phyloP scores from a whole-genome alignment of 305 asterid genomes.

The Fraxinus nigra region DNA sequence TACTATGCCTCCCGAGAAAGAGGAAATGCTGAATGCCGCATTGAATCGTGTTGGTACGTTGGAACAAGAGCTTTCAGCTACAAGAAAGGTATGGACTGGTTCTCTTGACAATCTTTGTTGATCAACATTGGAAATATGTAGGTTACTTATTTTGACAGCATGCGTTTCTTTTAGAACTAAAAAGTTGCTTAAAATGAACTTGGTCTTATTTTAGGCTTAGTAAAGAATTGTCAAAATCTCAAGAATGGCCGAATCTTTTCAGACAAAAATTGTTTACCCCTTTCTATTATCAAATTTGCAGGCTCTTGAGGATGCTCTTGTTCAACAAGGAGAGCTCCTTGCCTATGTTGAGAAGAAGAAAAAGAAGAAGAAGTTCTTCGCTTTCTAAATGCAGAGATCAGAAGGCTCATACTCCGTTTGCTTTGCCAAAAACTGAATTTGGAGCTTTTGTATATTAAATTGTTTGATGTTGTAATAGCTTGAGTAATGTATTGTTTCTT shows the following conservation, averaged over 20 bases:
- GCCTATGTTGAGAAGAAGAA: slow-evolving; percentile 67
- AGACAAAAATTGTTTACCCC: background rate
- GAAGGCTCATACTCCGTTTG: slow-evolving; percentile 13
- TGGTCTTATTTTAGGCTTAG: background rate
- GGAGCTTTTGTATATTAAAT: slow-evolving; percentile 14
- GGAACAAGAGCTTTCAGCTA: slow-evolving; percentile 70
- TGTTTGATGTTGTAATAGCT: slow-evolving; percentile 17
- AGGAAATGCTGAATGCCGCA: slow-evolving; percentile 68
- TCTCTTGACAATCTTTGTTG: background rate
- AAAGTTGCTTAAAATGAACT: background rate
- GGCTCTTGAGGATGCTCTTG: slow-evolving; percentile 60
- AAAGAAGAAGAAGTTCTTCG: slow-evolving; percentile 72
- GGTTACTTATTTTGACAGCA: background rate
- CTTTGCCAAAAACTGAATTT: background rate
- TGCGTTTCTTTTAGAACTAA: background rate
- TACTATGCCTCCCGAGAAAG: slow-evolving; percentile 72
- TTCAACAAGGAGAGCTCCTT: slow-evolving; percentile 61
- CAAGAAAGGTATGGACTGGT: slow-evolving; percentile 18
- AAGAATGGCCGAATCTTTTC: background rate
- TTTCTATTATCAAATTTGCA: slow-evolving; percentile 20
- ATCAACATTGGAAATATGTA: background rate
- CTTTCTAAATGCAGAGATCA: slow-evolving; percentile 38
- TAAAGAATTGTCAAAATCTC: background rate
- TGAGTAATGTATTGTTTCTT: slow-evolving; percentile 17
- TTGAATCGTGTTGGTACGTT: slow-evolving; percentile 56